These are phyloP conservation scores for Didymella sp. DNA, from an alignment of 2,329 filamentous ascomycete genomes.

Conservation along the genomic window DNA sequence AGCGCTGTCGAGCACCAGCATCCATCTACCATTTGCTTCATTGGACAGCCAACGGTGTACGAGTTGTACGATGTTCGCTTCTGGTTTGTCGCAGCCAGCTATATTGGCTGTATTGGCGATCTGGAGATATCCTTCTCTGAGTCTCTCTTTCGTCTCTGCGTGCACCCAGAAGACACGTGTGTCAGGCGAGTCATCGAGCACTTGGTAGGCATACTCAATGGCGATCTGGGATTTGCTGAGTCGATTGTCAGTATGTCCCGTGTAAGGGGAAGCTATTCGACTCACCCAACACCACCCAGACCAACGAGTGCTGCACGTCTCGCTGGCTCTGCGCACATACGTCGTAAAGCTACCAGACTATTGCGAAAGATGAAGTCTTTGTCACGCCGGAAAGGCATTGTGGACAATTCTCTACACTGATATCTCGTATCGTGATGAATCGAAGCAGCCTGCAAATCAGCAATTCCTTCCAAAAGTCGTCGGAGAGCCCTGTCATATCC, in stretches of 20 bases:
- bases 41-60: slow-evolving; percentile 24
- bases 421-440: too few relatives aligned
- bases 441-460: slow-evolving; percentile 23
- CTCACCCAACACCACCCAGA: slow-evolving; percentile 32
- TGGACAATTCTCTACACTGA: background rate
- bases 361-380: slow-evolving; percentile 33
- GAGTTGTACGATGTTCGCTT: slow-evolving; percentile 21
- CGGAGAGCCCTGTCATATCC: slow-evolving; percentile 1
- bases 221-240: slow-evolving; percentile 31
- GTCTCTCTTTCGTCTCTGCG: slow-evolving; percentile 17
- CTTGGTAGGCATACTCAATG: slow-evolving; percentile 2
- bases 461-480: background rate
- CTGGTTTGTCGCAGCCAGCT: slow-evolving; percentile 14
- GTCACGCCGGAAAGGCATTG: slow-evolving; percentile 25
- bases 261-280: background rate
- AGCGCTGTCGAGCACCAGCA: slow-evolving; percentile 33
- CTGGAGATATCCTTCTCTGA: slow-evolving; percentile 20
- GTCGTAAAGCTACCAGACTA: slow-evolving; percentile 2
- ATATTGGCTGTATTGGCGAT: slow-evolving; percentile 24
- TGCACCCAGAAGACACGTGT: slow-evolving; percentile 28
- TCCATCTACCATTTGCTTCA: slow-evolving; percentile 24
- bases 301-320: slow-evolving; percentile 25
- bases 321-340: slow-evolving; percentile 6
- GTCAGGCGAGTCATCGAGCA: background rate
- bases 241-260: background rate